Percentiles rank a stretch among this genome's conserved stretches.
phyloP scores from a whole-genome alignment of 331 rosid species.

The Acacia pycnantha region DNA sequence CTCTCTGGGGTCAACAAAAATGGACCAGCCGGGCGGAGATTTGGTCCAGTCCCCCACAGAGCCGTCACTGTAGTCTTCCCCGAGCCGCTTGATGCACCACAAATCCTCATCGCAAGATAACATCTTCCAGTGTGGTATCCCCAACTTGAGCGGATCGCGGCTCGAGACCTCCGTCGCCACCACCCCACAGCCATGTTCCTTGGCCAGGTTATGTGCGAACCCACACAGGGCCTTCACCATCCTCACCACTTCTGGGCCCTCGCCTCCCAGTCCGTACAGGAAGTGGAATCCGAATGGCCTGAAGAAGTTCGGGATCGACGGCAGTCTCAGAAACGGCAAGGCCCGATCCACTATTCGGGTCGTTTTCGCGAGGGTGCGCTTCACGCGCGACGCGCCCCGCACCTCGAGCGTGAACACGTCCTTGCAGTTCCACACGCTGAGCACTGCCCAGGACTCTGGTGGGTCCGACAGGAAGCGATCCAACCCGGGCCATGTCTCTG shows the following conservation, averaged over 20 bases:
- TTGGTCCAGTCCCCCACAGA: slow-evolving; percentile 97
- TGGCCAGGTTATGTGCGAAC: slow-evolving; percentile 77
- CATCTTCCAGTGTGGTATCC: slow-evolving; percentile 90
- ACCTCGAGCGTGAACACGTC: slow-evolving; percentile 77
- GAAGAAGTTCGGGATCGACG: slow-evolving; percentile 78
- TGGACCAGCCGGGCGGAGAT: slow-evolving; percentile 67
- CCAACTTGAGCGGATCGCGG: slow-evolving; percentile 55
- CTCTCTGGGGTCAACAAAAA: slow-evolving; percentile 97
- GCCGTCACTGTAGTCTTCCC: slow-evolving; percentile 84
- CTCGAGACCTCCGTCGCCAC: slow-evolving; percentile 84
- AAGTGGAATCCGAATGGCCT: slow-evolving; percentile 80
- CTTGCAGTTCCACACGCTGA: slow-evolving; percentile 87
- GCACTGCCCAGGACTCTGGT: slow-evolving; percentile 83
- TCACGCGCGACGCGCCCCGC: slow-evolving; percentile 70
- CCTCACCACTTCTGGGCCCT: slow-evolving; percentile 61
- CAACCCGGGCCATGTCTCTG: slow-evolving; percentile 59
- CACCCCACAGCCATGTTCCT: slow-evolving; percentile 64
- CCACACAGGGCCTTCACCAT: slow-evolving; percentile 65
- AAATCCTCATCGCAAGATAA: slow-evolving; percentile 76
- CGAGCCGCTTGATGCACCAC: slow-evolving; percentile 88
- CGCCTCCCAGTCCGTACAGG: slow-evolving; percentile 82
- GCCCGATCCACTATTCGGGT: slow-evolving; percentile 70
- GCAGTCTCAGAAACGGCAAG: slow-evolving; percentile 68
- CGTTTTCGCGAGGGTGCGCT: slow-evolving; percentile 51
- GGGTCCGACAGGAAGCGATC: slow-evolving; percentile 52